Evolutionary conservation across 139 green algal species (phyloP), one percentile per base, ranked within the genome.

Genomic region (Coccomyxa sp.): DNA sequence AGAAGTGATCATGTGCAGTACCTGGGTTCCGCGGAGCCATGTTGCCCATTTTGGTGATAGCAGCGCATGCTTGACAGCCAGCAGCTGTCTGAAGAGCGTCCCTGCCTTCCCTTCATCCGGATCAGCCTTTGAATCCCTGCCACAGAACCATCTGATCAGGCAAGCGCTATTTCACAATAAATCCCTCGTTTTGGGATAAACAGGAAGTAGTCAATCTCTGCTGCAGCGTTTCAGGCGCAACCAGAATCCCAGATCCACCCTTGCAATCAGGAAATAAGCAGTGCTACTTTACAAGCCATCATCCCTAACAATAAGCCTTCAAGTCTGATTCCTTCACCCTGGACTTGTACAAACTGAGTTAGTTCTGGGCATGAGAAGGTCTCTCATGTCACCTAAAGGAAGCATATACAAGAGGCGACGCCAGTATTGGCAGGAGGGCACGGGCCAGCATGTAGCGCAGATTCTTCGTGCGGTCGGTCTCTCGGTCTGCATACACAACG

Each of bases 31-130:
- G 59, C 81, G 58, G 76, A 94, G 85, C 91, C 91, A 94, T 0
- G 86, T 76, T 0, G 91, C 80, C 91, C 90, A 93, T 7, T 32
- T 45, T 23, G 77, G 83, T 3, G 59, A 71, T n/a, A 90, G 28
- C 81, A 94, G 86, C 21, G 86, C 90, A 10, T 89, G 82, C 80
- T 91, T 77, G 63, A 94, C 81, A 60, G 77, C 67, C 58, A 90
- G 82, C 82, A 94, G 79, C 23, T 90, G 85, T 68, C 88, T 81
- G 25, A 87, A 86, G 17, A 94, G 86, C 78, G 82, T 76, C 84
- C 91, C 88, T 16, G 86, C 85, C 10, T 77, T 84, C 1, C 51
- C 76, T 0, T 81, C 85, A 1, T 86, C 87, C 0, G 90, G 88
- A 1, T 85, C 86, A 0, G 86, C 82, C 38, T 51, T 51, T 51